Conservation (phyloP, 495 filamentous ascomycete species). For the Penicillium psychrofluorescens region DNA sequence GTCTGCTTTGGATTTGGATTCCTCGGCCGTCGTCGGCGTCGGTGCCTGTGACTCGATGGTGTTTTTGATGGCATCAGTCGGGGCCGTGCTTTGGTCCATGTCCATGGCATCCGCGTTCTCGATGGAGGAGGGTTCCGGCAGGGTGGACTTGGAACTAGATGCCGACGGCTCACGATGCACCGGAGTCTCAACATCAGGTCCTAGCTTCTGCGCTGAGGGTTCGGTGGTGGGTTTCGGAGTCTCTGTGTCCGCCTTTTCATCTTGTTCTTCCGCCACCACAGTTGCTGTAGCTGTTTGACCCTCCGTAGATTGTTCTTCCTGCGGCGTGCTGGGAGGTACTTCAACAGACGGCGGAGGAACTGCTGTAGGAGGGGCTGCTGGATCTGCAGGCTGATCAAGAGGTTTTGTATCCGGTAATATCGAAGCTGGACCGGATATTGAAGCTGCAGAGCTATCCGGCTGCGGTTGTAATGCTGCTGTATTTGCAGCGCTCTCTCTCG, state of each 20-base stretch:
- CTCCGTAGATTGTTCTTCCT: background rate
- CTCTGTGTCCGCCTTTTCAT: background rate
- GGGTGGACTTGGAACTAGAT: background rate
- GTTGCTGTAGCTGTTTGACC: background rate
- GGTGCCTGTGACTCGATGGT: background rate
- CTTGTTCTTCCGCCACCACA: background rate
- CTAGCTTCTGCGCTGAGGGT: background rate
- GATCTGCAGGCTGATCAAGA: too few relatives aligned
- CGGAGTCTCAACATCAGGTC: constrained; percentile 9
- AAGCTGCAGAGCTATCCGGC: too few relatives aligned
- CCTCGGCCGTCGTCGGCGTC: background rate
- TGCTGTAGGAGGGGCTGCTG: too few relatives aligned
- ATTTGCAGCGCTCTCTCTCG: constrained; percentile 7
- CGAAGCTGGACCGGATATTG: too few relatives aligned
- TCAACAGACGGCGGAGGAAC: too few relatives aligned
- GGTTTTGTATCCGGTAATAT: too few relatives aligned
- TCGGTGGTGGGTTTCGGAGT: background rate
- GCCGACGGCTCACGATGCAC: constrained; percentile 1
- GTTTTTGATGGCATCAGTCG: background rate
- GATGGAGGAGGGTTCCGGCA: background rate
- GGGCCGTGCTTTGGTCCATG: constrained; percentile 2
- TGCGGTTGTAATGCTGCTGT: too few relatives aligned
- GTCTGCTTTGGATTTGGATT: background rate
- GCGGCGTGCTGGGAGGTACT: too few relatives aligned
- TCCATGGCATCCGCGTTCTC: constrained; percentile 6